Evolutionary conservation across 805 yeast species (phyloP), one percentile per base, ranked within the genome.

Genomic region (Metschnikowia lunata): DNA sequence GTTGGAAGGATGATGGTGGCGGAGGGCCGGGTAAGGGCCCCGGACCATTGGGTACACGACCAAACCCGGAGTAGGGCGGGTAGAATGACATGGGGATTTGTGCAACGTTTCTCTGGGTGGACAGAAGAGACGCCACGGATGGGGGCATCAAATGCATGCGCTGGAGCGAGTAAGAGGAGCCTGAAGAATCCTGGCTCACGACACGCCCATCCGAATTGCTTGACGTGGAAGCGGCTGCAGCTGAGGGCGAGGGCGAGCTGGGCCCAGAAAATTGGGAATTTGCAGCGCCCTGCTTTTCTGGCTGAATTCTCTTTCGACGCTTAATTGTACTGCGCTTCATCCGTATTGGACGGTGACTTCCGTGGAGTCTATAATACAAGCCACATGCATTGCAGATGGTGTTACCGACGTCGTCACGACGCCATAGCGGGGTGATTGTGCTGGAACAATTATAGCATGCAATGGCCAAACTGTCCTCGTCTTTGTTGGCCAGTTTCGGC

Each of bases 381-480:
- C 89, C 96, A 66, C 96, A 87, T 0, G 96, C 96, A 57, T 87
- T 87, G 69, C 96, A 87, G 23, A 88, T 86, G 26, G 89, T 84
- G 55, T 86, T 82, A 4, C 95, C 95, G 6, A 72, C 73, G 51
- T 81, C 89, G 59, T 86, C 90, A 49, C 95, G 70, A 59, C 95
- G 74, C 95, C 95, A 87, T 10, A 87, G 66, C 0, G 96, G 96
- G 0, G 96, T 87, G 45, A 85, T 84, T 1, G 93, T 87, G 10
- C 93, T 84, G 3, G 82, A 82, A 65, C 96, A 87, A 66, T 87
- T 88, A 51, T 78, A 82, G 61, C 96, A 87, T 0, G 95, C 88
- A 7, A 87, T 78, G 9, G 84, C 84, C 39, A 80, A 69, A 27
- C 75, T 67, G 34, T 67, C 78, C 14, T 67, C 62, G 26, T 48